Percentiles rank a stretch among this genome's conserved stretches.
These are phyloP conservation scores for Fusarium staphyleae DNA, from an alignment of 2,329 filamentous ascomycete species.

Conservation along the genomic window DNA sequence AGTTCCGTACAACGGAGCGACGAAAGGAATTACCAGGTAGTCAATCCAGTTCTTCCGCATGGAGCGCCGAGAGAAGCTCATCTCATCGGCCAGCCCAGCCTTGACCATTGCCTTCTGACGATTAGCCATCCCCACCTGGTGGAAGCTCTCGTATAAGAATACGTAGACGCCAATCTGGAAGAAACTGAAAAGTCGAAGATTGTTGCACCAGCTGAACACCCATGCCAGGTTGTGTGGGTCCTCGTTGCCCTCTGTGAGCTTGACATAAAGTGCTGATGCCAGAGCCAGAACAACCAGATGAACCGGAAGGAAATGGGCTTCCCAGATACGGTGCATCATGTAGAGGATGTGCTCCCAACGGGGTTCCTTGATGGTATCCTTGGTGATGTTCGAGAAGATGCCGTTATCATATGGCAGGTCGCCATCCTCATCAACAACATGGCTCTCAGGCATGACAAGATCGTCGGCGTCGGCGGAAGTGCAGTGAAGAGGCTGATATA, in stretches of 20 bases:
- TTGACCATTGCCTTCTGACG: slow-evolving; percentile 72
- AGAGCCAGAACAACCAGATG: slow-evolving; percentile 71
- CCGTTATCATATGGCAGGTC: slow-evolving; percentile 56
- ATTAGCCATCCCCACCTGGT: slow-evolving; percentile 64
- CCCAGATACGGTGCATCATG: slow-evolving; percentile 72
- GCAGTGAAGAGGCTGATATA: slow-evolving; percentile 63
- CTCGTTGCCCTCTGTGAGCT: slow-evolving; percentile 57
- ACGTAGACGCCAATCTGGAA: slow-evolving; percentile 69
- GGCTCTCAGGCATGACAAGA: slow-evolving; percentile 56
- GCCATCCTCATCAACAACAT: slow-evolving; percentile 49
- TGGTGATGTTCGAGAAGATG: slow-evolving; percentile 62
- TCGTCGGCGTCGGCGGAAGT: slow-evolving; percentile 54
- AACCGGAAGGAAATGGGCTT: slow-evolving; percentile 75
- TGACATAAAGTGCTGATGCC: slow-evolving; percentile 66
- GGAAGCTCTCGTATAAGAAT: slow-evolving; percentile 72
- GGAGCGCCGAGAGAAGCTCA: slow-evolving; percentile 68
- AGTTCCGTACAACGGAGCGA: slow-evolving; percentile 72
- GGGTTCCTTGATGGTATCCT: slow-evolving; percentile 58
- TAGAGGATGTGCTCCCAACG: slow-evolving; percentile 64
- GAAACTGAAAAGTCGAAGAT: slow-evolving; percentile 67
- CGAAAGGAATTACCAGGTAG: slow-evolving; percentile 70
- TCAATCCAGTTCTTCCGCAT: slow-evolving; percentile 65
- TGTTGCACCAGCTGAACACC: slow-evolving; percentile 66
- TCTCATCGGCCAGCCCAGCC: slow-evolving; percentile 68
- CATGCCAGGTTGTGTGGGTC: slow-evolving; percentile 63